phyloP scores from a whole-genome alignment of 1,139 yeast species.

The Hemisphaericaspora subhashii region DNA sequence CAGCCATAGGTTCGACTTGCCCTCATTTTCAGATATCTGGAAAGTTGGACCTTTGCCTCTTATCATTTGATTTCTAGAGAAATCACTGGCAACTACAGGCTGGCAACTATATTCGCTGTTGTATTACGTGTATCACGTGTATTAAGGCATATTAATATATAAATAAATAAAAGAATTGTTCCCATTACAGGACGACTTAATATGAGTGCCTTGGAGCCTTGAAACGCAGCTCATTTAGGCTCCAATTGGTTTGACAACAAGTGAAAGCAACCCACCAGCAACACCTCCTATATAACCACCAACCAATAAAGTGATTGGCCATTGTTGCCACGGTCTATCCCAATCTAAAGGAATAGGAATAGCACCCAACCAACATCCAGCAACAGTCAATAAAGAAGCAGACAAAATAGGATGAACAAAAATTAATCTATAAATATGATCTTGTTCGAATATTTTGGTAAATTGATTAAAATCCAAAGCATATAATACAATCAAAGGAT shows the following conservation, averaged over 20 bases:
- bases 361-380: slow-evolving; percentile 93
- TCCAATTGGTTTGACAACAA: slow-evolving; percentile 8
- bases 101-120: no score
- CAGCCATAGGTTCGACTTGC: no score
- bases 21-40: no score
- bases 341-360: slow-evolving; percentile 94
- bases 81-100: no score
- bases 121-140: no score
- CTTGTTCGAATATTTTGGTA: slow-evolving; percentile 22
- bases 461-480: slow-evolving; percentile 50
- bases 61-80: no score
- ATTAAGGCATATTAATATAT: no score
- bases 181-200: no score
- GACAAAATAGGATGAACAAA: slow-evolving; percentile 39
- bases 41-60: no score
- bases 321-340: slow-evolving; percentile 96
- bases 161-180: no score
- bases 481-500: slow-evolving; percentile 64
- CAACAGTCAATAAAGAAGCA: slow-evolving; percentile 48
- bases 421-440: slow-evolving; percentile 24
- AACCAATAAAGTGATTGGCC: slow-evolving; percentile 91
- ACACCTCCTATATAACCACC: slow-evolving; percentile 78
- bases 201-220: not conserved
- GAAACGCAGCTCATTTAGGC: not conserved
- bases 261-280: slow-evolving; percentile 44